phyloP scores from a whole-genome alignment of 495 filamentous ascomycete genomes.

The Xylaria sp. region DNA sequence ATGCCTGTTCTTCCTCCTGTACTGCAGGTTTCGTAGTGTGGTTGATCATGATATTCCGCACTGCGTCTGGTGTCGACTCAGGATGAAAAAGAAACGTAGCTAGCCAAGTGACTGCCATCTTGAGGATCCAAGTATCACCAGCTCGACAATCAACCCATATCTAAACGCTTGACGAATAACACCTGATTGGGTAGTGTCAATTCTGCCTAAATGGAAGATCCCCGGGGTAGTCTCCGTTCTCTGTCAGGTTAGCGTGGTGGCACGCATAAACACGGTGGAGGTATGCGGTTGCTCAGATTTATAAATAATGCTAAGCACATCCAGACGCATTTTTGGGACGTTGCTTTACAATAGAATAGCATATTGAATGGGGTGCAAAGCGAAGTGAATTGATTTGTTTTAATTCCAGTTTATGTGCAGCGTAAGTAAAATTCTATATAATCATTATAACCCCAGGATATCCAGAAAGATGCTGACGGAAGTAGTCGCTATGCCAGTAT shows the following conservation, averaged over 20 bases:
- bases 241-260: conserved; percentile 30
- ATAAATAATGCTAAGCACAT: neutral
- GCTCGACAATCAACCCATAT: neutral
- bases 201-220: conserved; percentile 32
- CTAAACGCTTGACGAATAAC: neutral
- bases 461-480: conserved; percentile 17
- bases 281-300: neutral
- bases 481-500: conserved; percentile 25
- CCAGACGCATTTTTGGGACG: neutral
- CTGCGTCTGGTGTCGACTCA: conserved; percentile 4
- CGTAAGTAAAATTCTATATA: conserved; percentile 6
- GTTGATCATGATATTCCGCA: conserved; percentile 28
- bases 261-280: neutral
- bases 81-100: neutral
- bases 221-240: conserved; percentile 30
- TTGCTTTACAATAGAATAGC: neutral
- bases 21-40: conserved; percentile 32
- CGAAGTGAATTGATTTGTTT: conserved; percentile 12
- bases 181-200: conserved; percentile 27
- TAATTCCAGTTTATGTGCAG: conserved; percentile 6
- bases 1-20: conserved; percentile 46
- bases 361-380: neutral
- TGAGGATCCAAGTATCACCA: neutral
- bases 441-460: conserved; percentile 22
- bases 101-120: neutral